phyloP scores from a whole-genome alignment of 2,329 filamentous ascomycete species.

The Trichoderma atrobrunneum region DNA sequence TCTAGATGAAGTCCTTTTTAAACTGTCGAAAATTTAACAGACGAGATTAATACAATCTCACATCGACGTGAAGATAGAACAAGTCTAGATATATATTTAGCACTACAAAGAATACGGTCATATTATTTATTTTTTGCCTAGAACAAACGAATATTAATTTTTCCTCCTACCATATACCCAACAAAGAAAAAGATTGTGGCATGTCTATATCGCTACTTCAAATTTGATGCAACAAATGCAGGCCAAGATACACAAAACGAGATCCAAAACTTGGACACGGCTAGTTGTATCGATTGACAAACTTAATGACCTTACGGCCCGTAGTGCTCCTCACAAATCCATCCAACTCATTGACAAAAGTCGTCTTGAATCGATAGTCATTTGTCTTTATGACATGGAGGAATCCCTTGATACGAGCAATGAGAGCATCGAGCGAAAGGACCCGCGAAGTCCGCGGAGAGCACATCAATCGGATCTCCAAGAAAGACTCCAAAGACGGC shows the following conservation, averaged over 20 bases:
- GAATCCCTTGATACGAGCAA: conserved; percentile 26
- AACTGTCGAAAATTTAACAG: not conserved
- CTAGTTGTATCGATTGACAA: conserved; percentile 37
- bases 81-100: not conserved
- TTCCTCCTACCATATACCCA: not conserved
- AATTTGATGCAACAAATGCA: not conserved
- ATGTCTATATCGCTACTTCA: not conserved
- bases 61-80: too few relatives aligned
- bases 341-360: conserved; percentile 36
- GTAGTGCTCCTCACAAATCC: conserved; percentile 28
- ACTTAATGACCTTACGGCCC: conserved; percentile 30
- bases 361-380: conserved; percentile 33
- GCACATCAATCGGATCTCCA: conserved; percentile 31
- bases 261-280: not conserved
- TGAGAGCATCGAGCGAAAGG: conserved; percentile 20
- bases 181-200: not conserved
- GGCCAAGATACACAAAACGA: not conserved
- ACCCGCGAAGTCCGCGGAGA: not conserved
- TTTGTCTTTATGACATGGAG: conserved; percentile 28
- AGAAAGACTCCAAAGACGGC: conserved; percentile 24
- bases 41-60: too few relatives aligned
- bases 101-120: not conserved
- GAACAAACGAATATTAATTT: not conserved
- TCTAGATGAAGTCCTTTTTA: too few relatives aligned
- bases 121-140: not conserved